Conservation (phyloP, 1,284 basidiomycete genomes). For the Trichosporon sp. region DNA sequence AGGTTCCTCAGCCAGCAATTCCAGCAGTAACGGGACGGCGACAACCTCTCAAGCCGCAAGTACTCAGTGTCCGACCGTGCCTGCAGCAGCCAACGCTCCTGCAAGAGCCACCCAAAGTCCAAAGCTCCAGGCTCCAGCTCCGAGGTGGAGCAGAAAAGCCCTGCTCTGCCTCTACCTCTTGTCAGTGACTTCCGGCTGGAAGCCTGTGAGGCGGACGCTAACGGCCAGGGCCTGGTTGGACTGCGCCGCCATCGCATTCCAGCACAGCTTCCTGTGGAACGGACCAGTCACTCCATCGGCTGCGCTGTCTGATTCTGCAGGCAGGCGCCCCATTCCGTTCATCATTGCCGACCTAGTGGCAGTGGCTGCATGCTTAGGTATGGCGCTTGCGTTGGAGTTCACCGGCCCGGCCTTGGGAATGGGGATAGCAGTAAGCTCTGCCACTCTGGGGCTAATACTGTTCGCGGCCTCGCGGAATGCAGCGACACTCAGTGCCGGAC, state of each 20-base stretch:
- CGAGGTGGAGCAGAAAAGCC: conserved; percentile 29
- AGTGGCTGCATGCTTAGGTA: conserved; percentile 33
- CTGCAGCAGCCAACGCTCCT: too few relatives aligned
- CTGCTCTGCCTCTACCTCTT: conserved; percentile 28
- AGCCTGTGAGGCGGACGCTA: neutral
- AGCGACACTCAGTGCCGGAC: conserved; percentile 35
- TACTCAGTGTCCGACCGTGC: too few relatives aligned
- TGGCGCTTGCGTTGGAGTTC: conserved; percentile 38
- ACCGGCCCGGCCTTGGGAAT: conserved; percentile 35
- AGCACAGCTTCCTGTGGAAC: conserved; percentile 35
- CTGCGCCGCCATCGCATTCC: conserved; percentile 40
- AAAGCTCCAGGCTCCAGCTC: too few relatives aligned
- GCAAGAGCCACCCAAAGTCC: too few relatives aligned
- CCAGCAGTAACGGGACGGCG: too few relatives aligned
- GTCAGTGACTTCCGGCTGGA: conserved; percentile 19
- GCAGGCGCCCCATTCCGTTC: conserved; percentile 39
- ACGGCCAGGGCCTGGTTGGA: conserved; percentile 34
- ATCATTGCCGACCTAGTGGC: conserved; percentile 35
- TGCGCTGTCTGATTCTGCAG: conserved; percentile 30
- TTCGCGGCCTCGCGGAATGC: conserved; percentile 35
- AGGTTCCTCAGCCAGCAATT: too few relatives aligned
- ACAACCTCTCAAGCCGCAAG: too few relatives aligned
- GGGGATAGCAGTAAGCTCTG: conserved; percentile 23
- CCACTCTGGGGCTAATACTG: conserved; percentile 39
- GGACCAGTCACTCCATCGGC: conserved; percentile 31